Conservation (phyloP, 2,329 filamentous ascomycete species). For the Epicoccum nigrum region DNA sequence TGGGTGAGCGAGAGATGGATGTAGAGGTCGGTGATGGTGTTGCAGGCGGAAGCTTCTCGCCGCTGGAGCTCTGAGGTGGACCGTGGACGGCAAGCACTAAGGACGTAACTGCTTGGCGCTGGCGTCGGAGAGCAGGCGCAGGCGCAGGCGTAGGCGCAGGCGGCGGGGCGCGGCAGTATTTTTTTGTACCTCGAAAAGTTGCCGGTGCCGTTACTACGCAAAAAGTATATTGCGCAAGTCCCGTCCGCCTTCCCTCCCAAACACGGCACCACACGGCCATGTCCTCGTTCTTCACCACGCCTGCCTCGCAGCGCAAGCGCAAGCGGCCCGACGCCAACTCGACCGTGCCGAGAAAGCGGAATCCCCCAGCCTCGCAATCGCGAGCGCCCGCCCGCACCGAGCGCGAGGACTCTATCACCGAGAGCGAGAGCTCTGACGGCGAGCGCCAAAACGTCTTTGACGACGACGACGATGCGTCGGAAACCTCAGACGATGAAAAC, state of each 20-base stretch:
- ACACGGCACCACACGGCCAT: slow-evolving; percentile 28
- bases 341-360: slow-evolving; percentile 66
- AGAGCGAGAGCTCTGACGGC: slow-evolving; percentile 75
- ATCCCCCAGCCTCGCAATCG: slow-evolving; percentile 53
- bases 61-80: slow-evolving; percentile 29
- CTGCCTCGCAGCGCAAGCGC: slow-evolving; percentile 86
- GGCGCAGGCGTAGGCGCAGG: no score
- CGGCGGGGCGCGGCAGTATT: slow-evolving; percentile 1
- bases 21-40: background rate
- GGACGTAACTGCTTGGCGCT: slow-evolving; percentile 18
- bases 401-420: slow-evolving; percentile 82
- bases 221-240: no score
- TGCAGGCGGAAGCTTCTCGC: slow-evolving; percentile 24
- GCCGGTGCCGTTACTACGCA: no score
- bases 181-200: background rate
- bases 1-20: background rate
- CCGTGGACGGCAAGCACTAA: no score
- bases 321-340: slow-evolving; percentile 67
- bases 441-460: slow-evolving; percentile 53
- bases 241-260: slow-evolving; percentile 10
- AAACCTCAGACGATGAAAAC: slow-evolving; percentile 73
- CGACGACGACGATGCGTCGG: slow-evolving; percentile 48
- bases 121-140: slow-evolving; percentile 18
- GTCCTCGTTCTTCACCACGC: slow-evolving; percentile 93
- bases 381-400: slow-evolving; percentile 50